phyloP scores from a whole-genome alignment of 257 asterid genomes.

The Solanum microdontum region DNA sequence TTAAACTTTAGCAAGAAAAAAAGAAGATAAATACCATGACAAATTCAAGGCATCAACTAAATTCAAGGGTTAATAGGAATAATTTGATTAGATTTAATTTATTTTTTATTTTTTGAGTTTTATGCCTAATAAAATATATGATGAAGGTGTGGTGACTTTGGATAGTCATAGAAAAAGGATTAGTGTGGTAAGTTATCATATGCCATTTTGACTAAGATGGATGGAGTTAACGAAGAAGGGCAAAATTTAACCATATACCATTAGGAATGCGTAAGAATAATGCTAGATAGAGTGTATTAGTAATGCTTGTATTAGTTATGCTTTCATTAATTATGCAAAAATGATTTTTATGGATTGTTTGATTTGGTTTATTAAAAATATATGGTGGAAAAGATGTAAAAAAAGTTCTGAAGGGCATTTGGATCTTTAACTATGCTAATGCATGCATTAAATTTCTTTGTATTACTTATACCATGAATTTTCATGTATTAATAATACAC shows the following conservation, averaged over 20 bases:
- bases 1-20: background rate
- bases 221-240: background rate
- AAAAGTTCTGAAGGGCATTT: background rate
- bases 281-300: too few relatives aligned
- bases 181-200: background rate
- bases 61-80: background rate
- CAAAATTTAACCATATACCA: background rate
- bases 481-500: background rate
- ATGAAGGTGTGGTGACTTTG: background rate
- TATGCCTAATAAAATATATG: background rate
- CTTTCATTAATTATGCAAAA: background rate
- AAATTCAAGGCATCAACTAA: background rate
- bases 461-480: background rate
- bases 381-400: background rate
- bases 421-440: background rate
- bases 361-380: background rate
- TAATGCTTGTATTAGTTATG: background rate
- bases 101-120: background rate
- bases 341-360: background rate
- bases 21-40: background rate
- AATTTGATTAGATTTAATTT: background rate
- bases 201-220: background rate
- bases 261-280: background rate
- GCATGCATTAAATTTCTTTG: background rate
- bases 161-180: background rate